Evolutionary conservation across 768 basidiomycete species (phyloP).

Genomic region (Serendipita sp.): DNA sequence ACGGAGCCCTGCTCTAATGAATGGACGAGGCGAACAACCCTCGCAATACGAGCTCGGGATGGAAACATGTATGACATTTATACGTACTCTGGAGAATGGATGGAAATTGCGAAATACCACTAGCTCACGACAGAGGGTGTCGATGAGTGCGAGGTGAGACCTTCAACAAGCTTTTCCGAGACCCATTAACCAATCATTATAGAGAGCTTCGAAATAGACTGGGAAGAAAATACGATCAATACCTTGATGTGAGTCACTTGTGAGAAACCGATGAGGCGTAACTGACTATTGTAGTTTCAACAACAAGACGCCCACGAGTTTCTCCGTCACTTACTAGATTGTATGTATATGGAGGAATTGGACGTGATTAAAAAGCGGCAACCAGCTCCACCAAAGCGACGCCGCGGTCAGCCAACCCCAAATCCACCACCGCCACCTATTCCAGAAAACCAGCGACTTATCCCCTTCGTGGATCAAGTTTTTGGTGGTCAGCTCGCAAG

Average conservation of each 20-base stretch:
- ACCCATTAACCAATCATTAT: background rate
- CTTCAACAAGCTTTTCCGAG: background rate
- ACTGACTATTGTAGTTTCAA: conserved; percentile 31
- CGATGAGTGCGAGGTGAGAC: conserved; percentile 51
- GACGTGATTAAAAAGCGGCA: conserved; percentile 75
- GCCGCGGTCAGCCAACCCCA: conserved; percentile 14
- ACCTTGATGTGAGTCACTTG: conserved; percentile 38
- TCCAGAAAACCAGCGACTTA: conserved; percentile 31
- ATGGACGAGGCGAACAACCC: conserved; percentile 44
- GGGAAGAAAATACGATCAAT: conserved; percentile 82
- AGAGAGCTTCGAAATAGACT: conserved; percentile 51
- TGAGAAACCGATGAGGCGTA: background rate
- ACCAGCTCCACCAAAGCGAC: conserved; percentile 28
- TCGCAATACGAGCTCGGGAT: conserved; percentile 39
- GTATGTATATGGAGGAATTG: conserved; percentile 85
- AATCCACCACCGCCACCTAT: conserved; percentile 9
- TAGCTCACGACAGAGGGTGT: conserved; percentile 27
- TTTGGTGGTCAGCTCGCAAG: conserved; percentile 81
- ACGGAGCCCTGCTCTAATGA: conserved; percentile 40
- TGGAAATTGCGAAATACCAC: conserved; percentile 40
- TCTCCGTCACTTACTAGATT: conserved; percentile 73
- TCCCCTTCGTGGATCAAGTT: conserved; percentile 73
- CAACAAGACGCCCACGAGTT: conserved; percentile 97
- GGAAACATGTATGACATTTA: conserved; percentile 55
- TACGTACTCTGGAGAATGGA: conserved; percentile 39